Conservation (phyloP, 1,284 basidiomycete genomes). For the Ustilago sp. region DNA sequence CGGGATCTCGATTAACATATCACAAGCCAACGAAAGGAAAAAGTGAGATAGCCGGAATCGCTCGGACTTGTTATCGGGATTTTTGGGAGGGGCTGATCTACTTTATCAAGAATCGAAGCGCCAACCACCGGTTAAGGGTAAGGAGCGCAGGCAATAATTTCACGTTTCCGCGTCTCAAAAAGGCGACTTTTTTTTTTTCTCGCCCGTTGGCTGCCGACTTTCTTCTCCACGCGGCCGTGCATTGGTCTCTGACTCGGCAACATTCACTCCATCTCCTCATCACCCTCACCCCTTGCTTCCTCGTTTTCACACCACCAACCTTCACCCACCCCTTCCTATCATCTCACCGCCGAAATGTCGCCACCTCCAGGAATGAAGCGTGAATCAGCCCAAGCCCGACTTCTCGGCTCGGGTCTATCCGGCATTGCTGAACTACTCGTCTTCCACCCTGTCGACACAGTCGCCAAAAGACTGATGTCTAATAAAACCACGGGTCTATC, state of each 20-base stretch:
- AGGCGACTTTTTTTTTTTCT: background rate
- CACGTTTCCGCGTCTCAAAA: background rate
- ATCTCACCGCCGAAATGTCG: slow-evolving; percentile 40
- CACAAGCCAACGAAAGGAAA: background rate
- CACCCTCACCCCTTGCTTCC: slow-evolving; percentile 1
- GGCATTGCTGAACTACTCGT: slow-evolving; percentile 90
- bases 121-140: background rate
- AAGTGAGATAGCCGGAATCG: background rate
- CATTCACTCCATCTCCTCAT: slow-evolving; percentile 17
- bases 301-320: slow-evolving; percentile 17
- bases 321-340: background rate
- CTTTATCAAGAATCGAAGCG: background rate
- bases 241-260: slow-evolving; percentile 1
- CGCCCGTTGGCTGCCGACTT: background rate
- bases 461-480: slow-evolving; percentile 97
- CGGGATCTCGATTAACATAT: background rate
- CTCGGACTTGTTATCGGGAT: slow-evolving; percentile 10
- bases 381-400: slow-evolving; percentile 89
- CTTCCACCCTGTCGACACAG: slow-evolving; percentile 78
- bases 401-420: slow-evolving; percentile 83
- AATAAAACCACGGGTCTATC: slow-evolving; percentile 73
- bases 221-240: slow-evolving; percentile 3
- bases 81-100: slow-evolving; percentile 5
- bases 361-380: slow-evolving; percentile 59
- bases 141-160: background rate